A percentile compares a stretch with the other conserved stretches of the same genome.
Evolutionary conservation across 176 grass and related monocot genomes (phyloP).

Genomic region (Phoenix roebelenii): DNA sequence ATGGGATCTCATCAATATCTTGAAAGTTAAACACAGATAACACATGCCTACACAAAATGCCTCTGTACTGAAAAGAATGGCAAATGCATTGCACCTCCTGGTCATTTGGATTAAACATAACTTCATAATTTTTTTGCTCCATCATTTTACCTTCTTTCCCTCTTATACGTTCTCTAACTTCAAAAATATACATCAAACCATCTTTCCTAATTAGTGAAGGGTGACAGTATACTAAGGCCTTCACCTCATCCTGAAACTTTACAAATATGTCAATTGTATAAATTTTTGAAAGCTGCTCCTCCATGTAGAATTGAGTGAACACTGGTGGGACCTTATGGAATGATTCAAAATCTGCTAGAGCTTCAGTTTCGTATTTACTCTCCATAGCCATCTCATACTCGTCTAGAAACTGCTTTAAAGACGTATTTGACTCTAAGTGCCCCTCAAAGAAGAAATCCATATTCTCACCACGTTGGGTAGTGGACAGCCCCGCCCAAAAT

Average conservation of each 20-base stretch:
- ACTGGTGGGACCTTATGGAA: slow-evolving; percentile 86
- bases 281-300: slow-evolving; percentile 89
- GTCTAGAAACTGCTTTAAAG: slow-evolving; percentile 75
- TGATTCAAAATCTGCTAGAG: slow-evolving; percentile 95
- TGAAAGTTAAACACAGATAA: slow-evolving; percentile 84
- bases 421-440: slow-evolving; percentile 75
- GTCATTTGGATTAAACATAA: slow-evolving; percentile 55
- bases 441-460: slow-evolving; percentile 79
- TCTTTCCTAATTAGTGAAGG: slow-evolving; percentile 47
- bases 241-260: slow-evolving; percentile 93
- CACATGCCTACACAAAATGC: slow-evolving; percentile 88
- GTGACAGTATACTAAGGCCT: slow-evolving; percentile 98
- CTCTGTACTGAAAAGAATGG: slow-evolving; percentile 87
- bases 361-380: slow-evolving; percentile 89
- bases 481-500: slow-evolving; percentile 95
- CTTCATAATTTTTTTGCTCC: slow-evolving; percentile 68
- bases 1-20: slow-evolving; percentile 80
- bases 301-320: slow-evolving; percentile 95
- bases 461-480: slow-evolving; percentile 58
- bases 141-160: slow-evolving; percentile 82
- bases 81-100: slow-evolving; percentile 85
- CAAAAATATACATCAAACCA: slow-evolving; percentile 52
- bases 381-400: slow-evolving; percentile 81
- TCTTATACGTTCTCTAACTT: slow-evolving; percentile 83
- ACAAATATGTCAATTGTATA: slow-evolving; percentile 96